Conservation (phyloP, 1,284 basidiomycete species). For the Mycosarcoma mackinlayi region DNA sequence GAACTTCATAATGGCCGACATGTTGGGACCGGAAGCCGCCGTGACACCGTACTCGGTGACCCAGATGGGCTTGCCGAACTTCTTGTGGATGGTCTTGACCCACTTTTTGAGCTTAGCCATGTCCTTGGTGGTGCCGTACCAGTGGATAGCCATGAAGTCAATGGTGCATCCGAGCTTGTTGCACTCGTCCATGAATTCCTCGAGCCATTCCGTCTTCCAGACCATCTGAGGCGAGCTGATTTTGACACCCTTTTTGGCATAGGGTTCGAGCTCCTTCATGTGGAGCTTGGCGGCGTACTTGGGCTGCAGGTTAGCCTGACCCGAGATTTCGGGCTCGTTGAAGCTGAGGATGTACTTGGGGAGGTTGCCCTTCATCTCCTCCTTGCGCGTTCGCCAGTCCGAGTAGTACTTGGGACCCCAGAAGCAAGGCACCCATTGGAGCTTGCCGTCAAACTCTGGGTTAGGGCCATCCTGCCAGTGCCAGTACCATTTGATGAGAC, state of each 20-base stretch:
- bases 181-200: constrained; percentile 61
- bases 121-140: constrained; percentile 64
- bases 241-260: constrained; percentile 60
- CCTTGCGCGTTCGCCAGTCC: constrained; percentile 58
- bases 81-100: constrained; percentile 55
- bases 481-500: constrained; percentile 60
- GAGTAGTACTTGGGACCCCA: constrained; percentile 59
- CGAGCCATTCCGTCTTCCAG: constrained; percentile 61
- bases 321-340: constrained; percentile 63
- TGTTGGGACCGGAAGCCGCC: constrained; percentile 45
- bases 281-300: constrained; percentile 56
- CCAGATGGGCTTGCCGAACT: constrained; percentile 62
- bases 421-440: constrained; percentile 61
- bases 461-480: constrained; percentile 63
- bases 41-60: constrained; percentile 67
- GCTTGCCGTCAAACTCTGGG: constrained; percentile 31
- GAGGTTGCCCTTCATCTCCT: constrained; percentile 46
- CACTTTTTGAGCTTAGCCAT: constrained; percentile 54
- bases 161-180: constrained; percentile 56
- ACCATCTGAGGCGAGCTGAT: constrained; percentile 66
- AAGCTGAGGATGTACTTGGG: constrained; percentile 59
- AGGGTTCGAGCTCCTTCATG: constrained; percentile 62
- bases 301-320: constrained; percentile 59
- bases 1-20: constrained; percentile 55
- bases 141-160: constrained; percentile 67